Evolutionary conservation across 208 protist genomes (phyloP).

Genomic region (Leishmania lainsoni): DNA sequence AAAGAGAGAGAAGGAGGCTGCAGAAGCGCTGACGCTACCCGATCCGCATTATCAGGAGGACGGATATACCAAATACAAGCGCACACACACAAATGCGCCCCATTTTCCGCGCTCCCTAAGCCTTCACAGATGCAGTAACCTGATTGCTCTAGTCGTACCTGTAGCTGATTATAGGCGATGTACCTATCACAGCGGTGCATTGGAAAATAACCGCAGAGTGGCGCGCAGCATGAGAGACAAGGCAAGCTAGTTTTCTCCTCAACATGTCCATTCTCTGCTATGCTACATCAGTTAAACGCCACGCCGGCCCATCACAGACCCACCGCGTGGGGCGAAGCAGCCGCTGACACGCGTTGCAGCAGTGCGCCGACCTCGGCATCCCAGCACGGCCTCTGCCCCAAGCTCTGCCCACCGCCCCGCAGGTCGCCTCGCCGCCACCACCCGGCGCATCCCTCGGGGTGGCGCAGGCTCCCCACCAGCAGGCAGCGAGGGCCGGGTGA

Average conservation of each 20-base stretch:
- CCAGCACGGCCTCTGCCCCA: no score
- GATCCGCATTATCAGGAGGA: no score
- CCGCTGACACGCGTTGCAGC: no score
- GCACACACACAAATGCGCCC: not conserved
- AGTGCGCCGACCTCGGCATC: no score
- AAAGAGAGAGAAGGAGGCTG: not conserved
- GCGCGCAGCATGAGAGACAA: not conserved
- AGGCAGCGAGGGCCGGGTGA: not conserved
- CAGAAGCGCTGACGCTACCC: not conserved
- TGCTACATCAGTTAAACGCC: not conserved
- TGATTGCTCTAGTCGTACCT: not conserved
- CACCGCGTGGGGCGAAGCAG: not conserved
- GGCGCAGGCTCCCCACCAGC: not conserved
- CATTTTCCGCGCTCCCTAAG: not conserved
- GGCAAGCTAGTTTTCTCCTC: not conserved
- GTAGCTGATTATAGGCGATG: not conserved
- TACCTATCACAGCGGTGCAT: not conserved
- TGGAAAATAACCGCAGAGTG: not conserved
- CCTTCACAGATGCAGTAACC: not conserved
- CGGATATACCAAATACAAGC: not conserved
- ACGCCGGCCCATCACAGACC: not conserved
- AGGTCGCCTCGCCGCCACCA: no score
- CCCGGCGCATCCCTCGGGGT: not conserved
- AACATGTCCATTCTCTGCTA: not conserved
- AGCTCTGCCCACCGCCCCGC: no score